Evolutionary conservation across 2,329 filamentous ascomycete genomes (phyloP), one percentile per base, ranked within the genome.

Genomic region (Aspergillus uvarum): DNA sequence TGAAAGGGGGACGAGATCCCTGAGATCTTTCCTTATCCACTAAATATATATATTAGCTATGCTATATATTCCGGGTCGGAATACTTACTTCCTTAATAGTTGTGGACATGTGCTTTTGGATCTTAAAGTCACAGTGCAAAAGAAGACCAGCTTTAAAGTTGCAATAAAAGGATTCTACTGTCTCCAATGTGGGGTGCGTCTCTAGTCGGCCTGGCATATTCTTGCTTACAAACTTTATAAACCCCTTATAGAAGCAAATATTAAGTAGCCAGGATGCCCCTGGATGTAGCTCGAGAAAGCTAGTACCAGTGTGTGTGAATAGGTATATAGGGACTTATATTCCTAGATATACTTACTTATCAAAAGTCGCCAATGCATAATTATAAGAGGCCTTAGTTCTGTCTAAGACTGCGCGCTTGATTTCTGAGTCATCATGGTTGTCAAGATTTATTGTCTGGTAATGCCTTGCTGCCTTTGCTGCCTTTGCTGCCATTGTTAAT

Each of bases 1-100:
- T 29, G 7, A 58, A 51, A 61, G 51, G 19, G 4, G 14, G 8
- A 58, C 14, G 44, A 51, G 54, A 47, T 51, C 21, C 53, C 58
- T 61, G 22, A 61, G 48, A 44, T 50, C 19, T 21, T 32, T 49
- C 16, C 6, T 29, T 12, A 56, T 56, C 14, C 22, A 56, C 51
- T 54, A 16, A 22, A 47, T 22, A 47, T n/a, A 47, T 47, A 14
- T 47, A 4, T 47, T 16, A 47, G 42, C 21, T 19, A 47, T 4
- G 16, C 4, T 19, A n/a, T 16, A n/a, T n/a, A 19, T 47, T 47
- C 6, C 16, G 10, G 21, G 7, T 19, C 16, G 16, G 16, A 10
- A 19, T 47, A 47, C 42, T 47, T 47, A 47, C 42, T 12, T 51
- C n/a, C 35, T 14, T 12, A 32, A 51, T 51, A 1, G 6, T 51